Percentiles rank a stretch among this genome's conserved stretches.
Evolutionary conservation across 2,329 filamentous ascomycete genomes (phyloP).

Genomic region (Colletotrichum musae): DNA sequence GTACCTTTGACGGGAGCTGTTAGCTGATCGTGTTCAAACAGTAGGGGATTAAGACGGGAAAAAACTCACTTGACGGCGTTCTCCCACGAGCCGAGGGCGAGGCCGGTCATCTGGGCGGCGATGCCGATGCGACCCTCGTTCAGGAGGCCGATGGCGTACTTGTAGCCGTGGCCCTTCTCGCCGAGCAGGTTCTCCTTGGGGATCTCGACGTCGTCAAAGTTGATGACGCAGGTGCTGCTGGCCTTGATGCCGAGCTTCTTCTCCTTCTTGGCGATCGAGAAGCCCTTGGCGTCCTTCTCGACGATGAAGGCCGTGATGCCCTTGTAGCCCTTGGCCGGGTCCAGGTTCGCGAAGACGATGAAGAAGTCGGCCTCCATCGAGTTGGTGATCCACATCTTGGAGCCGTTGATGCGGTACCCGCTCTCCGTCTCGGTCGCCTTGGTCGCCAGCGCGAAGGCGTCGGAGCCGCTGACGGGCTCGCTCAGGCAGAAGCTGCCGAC

Average conservation of each 20-base stretch:
- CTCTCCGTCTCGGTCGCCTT: conserved; percentile 86
- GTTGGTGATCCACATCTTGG: conserved; percentile 99
- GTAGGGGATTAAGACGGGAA: background rate
- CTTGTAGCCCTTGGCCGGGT: conserved; percentile 93
- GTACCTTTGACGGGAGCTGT: conserved; percentile 67
- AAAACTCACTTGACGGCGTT: conserved; percentile 82
- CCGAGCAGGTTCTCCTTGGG: conserved; percentile 91
- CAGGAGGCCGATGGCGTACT: conserved; percentile 93
- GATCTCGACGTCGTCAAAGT: conserved; percentile 95
- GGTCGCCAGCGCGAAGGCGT: conserved; percentile 95
- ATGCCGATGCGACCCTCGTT: conserved; percentile 99
- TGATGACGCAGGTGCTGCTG: conserved; percentile 96
- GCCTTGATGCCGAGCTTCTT: conserved; percentile 99
- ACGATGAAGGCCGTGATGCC: conserved; percentile 97
- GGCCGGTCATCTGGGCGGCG: conserved; percentile 97
- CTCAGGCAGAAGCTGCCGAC: conserved; percentile 95
- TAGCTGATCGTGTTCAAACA: too few species aligned
- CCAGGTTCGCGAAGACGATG: conserved; percentile 97
- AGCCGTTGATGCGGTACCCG: conserved; percentile 89
- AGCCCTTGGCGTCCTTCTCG: conserved; percentile 90
- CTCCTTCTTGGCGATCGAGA: conserved; percentile 98
- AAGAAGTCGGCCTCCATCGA: conserved; percentile 94
- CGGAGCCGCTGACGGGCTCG: conserved; percentile 92
- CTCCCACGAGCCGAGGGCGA: conserved; percentile 94
- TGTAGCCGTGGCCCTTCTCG: conserved; percentile 92